These are phyloP conservation scores for Aspergillus oerlinghausenensis DNA, from an alignment of 2,329 filamentous ascomycete genomes.

Conservation along the genomic window DNA sequence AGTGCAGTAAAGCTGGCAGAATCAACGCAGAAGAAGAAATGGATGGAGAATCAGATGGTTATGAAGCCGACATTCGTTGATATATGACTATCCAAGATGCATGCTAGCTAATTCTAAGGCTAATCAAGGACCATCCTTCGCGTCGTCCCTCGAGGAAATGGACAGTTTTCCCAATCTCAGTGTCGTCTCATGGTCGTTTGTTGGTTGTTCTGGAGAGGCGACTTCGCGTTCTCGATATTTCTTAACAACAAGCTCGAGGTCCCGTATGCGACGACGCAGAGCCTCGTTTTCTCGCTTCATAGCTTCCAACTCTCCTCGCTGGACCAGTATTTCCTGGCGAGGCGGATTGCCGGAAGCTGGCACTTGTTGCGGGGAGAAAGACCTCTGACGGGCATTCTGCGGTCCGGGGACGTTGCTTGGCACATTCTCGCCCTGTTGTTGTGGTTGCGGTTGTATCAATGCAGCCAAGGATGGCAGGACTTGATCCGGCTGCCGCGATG, in stretches of 20 bases:
- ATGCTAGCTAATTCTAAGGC: background rate
- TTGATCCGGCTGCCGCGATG: constrained; percentile 32
- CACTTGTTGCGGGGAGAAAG: constrained; percentile 24
- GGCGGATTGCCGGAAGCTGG: constrained; percentile 27
- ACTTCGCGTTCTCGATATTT: constrained; percentile 23
- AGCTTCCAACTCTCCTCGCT: constrained; percentile 41
- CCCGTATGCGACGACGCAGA: constrained; percentile 41
- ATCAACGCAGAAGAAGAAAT: background rate
- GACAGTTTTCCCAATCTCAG: constrained; percentile 1
- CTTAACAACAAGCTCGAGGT: constrained; percentile 38
- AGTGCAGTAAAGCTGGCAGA: background rate
- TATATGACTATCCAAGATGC: background rate
- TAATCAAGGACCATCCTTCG: background rate
- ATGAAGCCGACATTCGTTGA: background rate
- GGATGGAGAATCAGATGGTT: background rate
- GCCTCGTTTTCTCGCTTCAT: constrained; percentile 45
- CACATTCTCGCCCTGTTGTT: constrained; percentile 25
- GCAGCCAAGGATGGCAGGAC: constrained; percentile 26
- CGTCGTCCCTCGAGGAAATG: background rate
- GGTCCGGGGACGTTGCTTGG: constrained; percentile 19
- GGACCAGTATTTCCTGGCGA: constrained; percentile 41
- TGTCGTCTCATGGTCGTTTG: background rate
- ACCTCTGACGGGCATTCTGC: constrained; percentile 27
- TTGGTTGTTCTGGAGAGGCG: background rate
- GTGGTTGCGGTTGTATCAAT: constrained; percentile 21